A percentile compares a stretch with the other conserved stretches of the same genome.
phyloP scores from a whole-genome alignment of 2,329 filamentous ascomycete genomes.

The Blastomyces silverae region DNA sequence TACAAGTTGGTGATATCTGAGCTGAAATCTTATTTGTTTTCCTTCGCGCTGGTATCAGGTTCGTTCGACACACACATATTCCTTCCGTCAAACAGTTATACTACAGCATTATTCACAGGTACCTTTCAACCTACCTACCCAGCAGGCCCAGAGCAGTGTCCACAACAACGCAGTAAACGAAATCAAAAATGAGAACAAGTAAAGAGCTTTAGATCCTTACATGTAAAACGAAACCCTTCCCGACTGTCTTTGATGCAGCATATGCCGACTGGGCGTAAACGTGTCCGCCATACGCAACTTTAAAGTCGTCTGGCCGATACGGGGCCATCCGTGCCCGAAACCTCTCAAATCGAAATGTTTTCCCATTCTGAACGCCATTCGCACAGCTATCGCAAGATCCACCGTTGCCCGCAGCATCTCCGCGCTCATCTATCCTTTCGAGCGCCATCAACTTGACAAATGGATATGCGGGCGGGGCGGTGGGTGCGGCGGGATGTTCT shows the following conservation, averaged over 20 bases:
- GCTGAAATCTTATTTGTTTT: neutral
- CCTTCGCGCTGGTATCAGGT: neutral
- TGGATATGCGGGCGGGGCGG: conserved; percentile 11
- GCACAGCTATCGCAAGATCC: neutral
- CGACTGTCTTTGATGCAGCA: conserved; percentile 50
- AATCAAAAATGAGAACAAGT: neutral
- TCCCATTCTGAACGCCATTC: neutral
- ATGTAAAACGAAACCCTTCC: conserved; percentile 46
- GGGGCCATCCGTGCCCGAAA: conserved; percentile 30
- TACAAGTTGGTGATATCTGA: conserved; percentile 2
- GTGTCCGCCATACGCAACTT: conserved; percentile 50
- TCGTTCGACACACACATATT: neutral
- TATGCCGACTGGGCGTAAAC: conserved; percentile 53
- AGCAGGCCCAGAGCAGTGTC: neutral
- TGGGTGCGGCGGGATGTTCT: neutral
- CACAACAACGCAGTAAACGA: conserved; percentile 11
- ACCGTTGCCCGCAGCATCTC: conserved; percentile 2
- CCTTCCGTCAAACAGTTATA: neutral
- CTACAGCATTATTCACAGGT: neutral
- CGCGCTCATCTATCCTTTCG: conserved; percentile 24
- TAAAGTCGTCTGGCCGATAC: conserved; percentile 40
- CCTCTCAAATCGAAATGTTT: conserved; percentile 24
- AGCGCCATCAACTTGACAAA: conserved; percentile 33
- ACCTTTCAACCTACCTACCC: neutral
- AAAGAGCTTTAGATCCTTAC: conserved; percentile 31